phyloP scores from a whole-genome alignment of 805 yeast genomes.

The Ogataea pignaliae region DNA sequence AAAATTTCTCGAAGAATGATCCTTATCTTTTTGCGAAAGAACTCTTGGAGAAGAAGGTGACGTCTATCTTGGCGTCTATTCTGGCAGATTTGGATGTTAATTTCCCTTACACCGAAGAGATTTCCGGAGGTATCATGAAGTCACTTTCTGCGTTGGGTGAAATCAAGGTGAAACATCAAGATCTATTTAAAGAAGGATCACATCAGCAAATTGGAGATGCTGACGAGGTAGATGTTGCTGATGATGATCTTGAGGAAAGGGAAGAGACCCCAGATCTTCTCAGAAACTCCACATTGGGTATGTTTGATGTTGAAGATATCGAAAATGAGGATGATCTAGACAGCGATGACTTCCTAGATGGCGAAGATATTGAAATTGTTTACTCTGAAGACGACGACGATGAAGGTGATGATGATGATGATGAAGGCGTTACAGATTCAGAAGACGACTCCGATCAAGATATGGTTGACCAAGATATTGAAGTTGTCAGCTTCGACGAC shows the following conservation, averaged over 20 bases:
- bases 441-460: constrained; percentile 17
- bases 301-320: constrained; percentile 81
- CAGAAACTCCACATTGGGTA: constrained; percentile 85
- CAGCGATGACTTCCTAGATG: constrained; percentile 26
- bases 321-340: constrained; percentile 32
- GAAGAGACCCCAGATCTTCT: constrained; percentile 83
- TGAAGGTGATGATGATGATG: constrained; percentile 13
- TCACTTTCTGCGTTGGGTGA: constrained; percentile 56
- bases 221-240: constrained; percentile 59
- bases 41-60: constrained; percentile 63
- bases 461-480: constrained; percentile 17
- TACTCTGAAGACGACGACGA: constrained; percentile 24
- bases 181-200: constrained; percentile 44
- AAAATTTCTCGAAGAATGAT: constrained; percentile 51
- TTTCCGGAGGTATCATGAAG: constrained; percentile 54
- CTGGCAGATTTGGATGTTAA: constrained; percentile 69
- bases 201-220: constrained; percentile 23
- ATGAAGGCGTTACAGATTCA: constrained; percentile 38
- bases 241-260: constrained; percentile 50
- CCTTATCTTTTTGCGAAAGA: constrained; percentile 58
- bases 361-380: constrained; percentile 30
- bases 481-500: constrained; percentile 9
- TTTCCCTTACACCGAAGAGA: constrained; percentile 58
- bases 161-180: constrained; percentile 52
- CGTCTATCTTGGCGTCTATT: constrained; percentile 51